A percentile compares a stretch with the other conserved stretches of the same genome.
Evolutionary conservation across 2,329 filamentous ascomycete species (phyloP).

Genomic region (Plectosphaerella cucumerina): DNA sequence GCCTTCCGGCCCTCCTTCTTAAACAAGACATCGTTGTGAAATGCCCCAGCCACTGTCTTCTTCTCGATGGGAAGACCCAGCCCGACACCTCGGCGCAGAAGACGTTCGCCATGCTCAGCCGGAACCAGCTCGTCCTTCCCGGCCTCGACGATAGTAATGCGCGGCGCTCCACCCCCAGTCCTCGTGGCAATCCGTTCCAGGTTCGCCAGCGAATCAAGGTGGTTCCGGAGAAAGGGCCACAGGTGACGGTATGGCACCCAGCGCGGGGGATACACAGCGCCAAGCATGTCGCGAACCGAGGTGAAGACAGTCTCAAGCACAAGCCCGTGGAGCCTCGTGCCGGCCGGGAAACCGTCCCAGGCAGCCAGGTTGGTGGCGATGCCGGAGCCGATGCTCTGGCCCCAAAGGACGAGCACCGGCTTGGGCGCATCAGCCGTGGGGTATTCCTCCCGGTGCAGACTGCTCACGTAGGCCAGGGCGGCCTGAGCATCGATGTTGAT

Average conservation of each 20-base stretch:
- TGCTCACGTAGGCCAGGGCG: conserved; percentile 56
- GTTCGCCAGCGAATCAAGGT: conserved; percentile 51
- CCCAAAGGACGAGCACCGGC: conserved; percentile 61
- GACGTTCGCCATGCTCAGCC: conserved; percentile 38
- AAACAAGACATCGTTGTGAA: conserved; percentile 54
- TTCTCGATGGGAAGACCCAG: conserved; percentile 41
- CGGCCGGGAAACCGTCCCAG: conserved; percentile 24
- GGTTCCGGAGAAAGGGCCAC: conserved; percentile 67
- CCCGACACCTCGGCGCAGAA: conserved; percentile 43
- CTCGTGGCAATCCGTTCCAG: conserved; percentile 35
- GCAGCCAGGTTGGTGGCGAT: conserved; percentile 60
- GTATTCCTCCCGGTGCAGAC: conserved; percentile 28
- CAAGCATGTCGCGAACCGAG: conserved; percentile 66
- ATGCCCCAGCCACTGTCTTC: conserved; percentile 40
- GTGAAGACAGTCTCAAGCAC: conserved; percentile 75
- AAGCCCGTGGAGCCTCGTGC: conserved; percentile 41
- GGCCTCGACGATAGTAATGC: conserved; percentile 43
- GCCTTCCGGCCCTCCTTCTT: conserved; percentile 37
- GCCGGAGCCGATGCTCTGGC: conserved; percentile 72
- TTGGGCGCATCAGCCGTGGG: conserved; percentile 5
- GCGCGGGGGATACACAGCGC: conserved; percentile 69
- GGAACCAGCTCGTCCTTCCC: conserved; percentile 58
- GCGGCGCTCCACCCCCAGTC: conserved; percentile 15
- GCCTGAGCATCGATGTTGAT: conserved; percentile 66
- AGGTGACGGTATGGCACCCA: conserved; percentile 77